Percentiles rank a stretch among this genome's conserved stretches.
Evolutionary conservation across 2,329 filamentous ascomycete species (phyloP).

Genomic region (Exophiala sideris): DNA sequence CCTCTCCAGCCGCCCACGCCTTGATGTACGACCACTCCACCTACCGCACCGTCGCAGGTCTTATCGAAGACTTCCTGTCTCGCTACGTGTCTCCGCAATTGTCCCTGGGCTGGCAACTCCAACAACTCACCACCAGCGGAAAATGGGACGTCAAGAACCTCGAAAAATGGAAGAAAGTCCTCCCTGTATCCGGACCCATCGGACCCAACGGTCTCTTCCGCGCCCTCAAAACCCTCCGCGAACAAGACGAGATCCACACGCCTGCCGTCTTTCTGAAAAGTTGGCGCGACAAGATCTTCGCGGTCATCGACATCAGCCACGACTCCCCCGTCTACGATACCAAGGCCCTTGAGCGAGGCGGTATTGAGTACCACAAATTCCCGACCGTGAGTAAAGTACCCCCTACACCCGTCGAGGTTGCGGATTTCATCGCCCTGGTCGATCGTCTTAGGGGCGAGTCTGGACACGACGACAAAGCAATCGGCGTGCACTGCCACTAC

Average conservation of each 20-base stretch:
- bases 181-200: conserved; percentile 74
- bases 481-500: conserved; percentile 93
- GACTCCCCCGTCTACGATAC: conserved; percentile 89
- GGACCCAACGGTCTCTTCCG: conserved; percentile 66
- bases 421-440: conserved; percentile 57
- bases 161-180: conserved; percentile 79
- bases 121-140: conserved; percentile 80
- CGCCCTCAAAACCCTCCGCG: conserved; percentile 88
- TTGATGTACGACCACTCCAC: conserved; percentile 76
- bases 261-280: conserved; percentile 67
- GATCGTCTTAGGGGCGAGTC: conserved; percentile 54
- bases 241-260: conserved; percentile 79
- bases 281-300: conserved; percentile 66
- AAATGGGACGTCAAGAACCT: conserved; percentile 99
- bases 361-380: conserved; percentile 77
- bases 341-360: conserved; percentile 61
- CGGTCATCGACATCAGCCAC: conserved; percentile 87
- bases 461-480: conserved; percentile 47
- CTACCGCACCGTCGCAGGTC: conserved; percentile 71
- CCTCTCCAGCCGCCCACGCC: conserved; percentile 75
- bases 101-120: conserved; percentile 83
- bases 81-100: conserved; percentile 72
- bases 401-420: conserved; percentile 61
- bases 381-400: conserved; percentile 90
- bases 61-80: conserved; percentile 78